Evolutionary conservation across 2,329 filamentous ascomycete genomes (phyloP).

Genomic region (Orbilia ellipsospora): DNA sequence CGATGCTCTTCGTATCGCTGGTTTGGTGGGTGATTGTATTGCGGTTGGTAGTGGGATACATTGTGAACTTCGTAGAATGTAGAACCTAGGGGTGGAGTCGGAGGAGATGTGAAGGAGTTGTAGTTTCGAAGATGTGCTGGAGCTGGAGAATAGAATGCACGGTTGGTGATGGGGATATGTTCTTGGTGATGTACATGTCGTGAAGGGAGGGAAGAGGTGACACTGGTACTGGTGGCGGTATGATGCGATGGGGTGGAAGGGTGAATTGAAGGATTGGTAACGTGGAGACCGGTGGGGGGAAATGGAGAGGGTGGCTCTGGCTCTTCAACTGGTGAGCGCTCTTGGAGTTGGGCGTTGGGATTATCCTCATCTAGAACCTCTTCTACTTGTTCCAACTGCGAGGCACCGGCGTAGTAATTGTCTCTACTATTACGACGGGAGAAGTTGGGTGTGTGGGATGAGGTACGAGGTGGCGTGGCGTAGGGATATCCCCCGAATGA

Average conservation of each 20-base stretch:
- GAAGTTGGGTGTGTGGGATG: conserved; percentile 8
- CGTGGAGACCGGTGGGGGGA: not conserved
- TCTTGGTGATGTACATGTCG: conserved; percentile 9
- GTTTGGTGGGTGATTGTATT: not conserved
- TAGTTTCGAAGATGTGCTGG: conserved; percentile 23
- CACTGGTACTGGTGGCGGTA: not conserved
- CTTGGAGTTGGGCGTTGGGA: conserved; percentile 4
- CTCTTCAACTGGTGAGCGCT: not conserved
- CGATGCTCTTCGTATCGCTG: not conserved
- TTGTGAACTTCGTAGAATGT: conserved; percentile 34
- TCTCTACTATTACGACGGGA: conserved; percentile 30
- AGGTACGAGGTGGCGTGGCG: not conserved
- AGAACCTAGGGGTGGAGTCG: conserved; percentile 36
- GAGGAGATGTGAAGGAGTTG: conserved; percentile 17
- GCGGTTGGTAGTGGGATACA: not conserved
- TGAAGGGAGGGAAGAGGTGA: not conserved
- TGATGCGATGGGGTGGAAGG: not conserved
- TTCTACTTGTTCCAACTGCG: conserved; percentile 36
- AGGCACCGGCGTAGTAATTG: conserved; percentile 28
- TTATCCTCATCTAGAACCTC: conserved; percentile 42
- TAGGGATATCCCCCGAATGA: conserved; percentile 13
- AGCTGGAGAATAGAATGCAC: conserved; percentile 13
- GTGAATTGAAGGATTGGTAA: conserved; percentile 18
- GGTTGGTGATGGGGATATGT: conserved; percentile 25
- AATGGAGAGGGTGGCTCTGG: not conserved